phyloP scores from a whole-genome alignment of 805 yeast genomes.

The Pichia membranifaciens region DNA sequence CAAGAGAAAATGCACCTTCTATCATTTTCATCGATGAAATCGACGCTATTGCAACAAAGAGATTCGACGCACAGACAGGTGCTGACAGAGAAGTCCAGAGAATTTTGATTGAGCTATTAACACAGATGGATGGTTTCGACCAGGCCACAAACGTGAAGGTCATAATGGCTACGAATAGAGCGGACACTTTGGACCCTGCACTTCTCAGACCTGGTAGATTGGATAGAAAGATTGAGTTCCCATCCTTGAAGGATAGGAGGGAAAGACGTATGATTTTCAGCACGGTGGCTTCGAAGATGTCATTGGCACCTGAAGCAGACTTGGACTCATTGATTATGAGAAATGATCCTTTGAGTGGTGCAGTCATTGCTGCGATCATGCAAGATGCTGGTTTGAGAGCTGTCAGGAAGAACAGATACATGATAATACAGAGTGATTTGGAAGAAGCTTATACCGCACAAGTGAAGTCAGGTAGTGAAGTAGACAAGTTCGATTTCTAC shows the following conservation, averaged over 20 bases:
- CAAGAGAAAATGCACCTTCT: constrained; percentile 95
- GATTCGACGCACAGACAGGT: constrained; percentile 99
- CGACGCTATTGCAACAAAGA: constrained; percentile 97
- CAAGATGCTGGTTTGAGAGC: constrained; percentile 99
- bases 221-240: constrained; percentile 97
- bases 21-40: constrained; percentile 97
- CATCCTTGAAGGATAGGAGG: constrained; percentile 92
- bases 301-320: constrained; percentile 96
- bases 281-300: constrained; percentile 95
- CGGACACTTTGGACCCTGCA: constrained; percentile 99
- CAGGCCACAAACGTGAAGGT: constrained; percentile 93
- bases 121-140: constrained; percentile 99
- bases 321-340: constrained; percentile 90
- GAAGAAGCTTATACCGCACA: constrained; percentile 98
- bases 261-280: constrained; percentile 95
- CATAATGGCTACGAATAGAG: constrained; percentile 98
- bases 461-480: constrained; percentile 92
- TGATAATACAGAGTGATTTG: constrained; percentile 89
- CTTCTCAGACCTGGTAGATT: constrained; percentile 96
- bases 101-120: constrained; percentile 87
- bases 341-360: constrained; percentile 96
- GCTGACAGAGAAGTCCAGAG: constrained; percentile 99
- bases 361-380: constrained; percentile 97
- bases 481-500: constrained; percentile 96
- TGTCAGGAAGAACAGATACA: constrained; percentile 95